Conservation (phyloP, 441 rosid genomes). For the Arabidopsis hybrid region DNA sequence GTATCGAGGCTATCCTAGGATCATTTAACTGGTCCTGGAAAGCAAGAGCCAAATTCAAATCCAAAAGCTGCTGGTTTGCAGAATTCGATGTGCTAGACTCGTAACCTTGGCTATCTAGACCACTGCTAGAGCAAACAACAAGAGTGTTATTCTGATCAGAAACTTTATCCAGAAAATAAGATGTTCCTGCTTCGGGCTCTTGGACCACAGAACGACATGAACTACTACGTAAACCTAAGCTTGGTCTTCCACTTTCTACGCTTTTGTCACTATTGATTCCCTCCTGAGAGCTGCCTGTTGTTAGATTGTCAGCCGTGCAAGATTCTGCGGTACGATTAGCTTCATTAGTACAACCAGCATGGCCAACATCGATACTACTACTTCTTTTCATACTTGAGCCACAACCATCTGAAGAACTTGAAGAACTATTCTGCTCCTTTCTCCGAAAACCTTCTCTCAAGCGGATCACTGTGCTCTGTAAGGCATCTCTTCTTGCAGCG, state of each 20-base stretch:
- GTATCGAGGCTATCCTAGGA: conserved; percentile 89
- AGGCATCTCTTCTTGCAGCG: conserved; percentile 98
- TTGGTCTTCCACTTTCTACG: conserved; percentile 97
- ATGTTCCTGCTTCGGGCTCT: conserved; percentile 87
- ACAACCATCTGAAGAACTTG: conserved; percentile 99
- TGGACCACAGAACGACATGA: conserved; percentile 91
- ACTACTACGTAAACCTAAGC: conserved; percentile 88
- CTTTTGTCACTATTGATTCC: conserved; percentile 93
- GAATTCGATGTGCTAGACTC: conserved; percentile 93
- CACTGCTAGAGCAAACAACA: conserved; percentile 85
- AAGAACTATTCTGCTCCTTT: conserved; percentile 91
- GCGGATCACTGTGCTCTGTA: conserved; percentile 95
- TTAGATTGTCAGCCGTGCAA: conserved; percentile 61
- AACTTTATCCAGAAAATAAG: conserved; percentile 63
- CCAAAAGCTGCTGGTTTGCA: conserved; percentile 87
- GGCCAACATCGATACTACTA: conserved; percentile 89
- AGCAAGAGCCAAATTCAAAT: conserved; percentile 87
- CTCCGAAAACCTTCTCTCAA: conserved; percentile 97
- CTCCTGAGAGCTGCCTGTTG: conserved; percentile 82
- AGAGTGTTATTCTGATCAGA: conserved; percentile 70
- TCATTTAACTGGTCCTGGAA: conserved; percentile 92
- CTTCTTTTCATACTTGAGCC: conserved; percentile 98
- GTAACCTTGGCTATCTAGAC: conserved; percentile 95
- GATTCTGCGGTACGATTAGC: conserved; percentile 61
- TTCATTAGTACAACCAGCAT: conserved; percentile 70